Evolutionary conservation across 225 moss, liverwort and hornwort genomes (phyloP).

Genomic region (Asterella californica): DNA sequence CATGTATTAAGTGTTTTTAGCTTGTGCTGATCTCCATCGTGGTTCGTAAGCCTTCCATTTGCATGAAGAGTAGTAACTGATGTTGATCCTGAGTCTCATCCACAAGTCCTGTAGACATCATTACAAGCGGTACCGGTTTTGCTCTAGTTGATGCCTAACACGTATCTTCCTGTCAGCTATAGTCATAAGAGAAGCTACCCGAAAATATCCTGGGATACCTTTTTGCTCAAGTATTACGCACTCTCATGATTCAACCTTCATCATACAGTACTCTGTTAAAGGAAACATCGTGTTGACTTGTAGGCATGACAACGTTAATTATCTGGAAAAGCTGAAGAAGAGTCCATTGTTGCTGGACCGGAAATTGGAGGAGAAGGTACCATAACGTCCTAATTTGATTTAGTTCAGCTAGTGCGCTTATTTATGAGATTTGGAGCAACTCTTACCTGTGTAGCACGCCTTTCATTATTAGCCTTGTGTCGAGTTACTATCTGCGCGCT

Average conservation of each 20-base stretch:
- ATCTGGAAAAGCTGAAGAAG: conserved; percentile 90
- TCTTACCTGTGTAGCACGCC: background rate
- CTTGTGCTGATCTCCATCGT: no score
- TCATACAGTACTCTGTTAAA: background rate
- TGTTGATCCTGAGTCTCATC: no score
- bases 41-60: no score
- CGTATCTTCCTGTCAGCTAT: no score
- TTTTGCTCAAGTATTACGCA: background rate
- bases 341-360: conserved; percentile 70
- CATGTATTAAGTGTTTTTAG: no score
- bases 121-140: no score
- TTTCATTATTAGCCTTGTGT: background rate
- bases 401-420: background rate
- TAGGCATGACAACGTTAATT: conserved; percentile 83
- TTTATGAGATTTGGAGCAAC: background rate
- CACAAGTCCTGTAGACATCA: no score
- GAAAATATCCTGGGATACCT: background rate
- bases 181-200: background rate
- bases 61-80: no score
- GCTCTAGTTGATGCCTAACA: no score
- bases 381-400: background rate
- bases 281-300: background rate
- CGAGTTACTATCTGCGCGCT: background rate
- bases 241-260: no score
- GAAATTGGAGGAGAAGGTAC: conserved; percentile 85